Evolutionary conservation across 78 protist species (phyloP).

Genomic region (Dictyostelium purpureum): DNA sequence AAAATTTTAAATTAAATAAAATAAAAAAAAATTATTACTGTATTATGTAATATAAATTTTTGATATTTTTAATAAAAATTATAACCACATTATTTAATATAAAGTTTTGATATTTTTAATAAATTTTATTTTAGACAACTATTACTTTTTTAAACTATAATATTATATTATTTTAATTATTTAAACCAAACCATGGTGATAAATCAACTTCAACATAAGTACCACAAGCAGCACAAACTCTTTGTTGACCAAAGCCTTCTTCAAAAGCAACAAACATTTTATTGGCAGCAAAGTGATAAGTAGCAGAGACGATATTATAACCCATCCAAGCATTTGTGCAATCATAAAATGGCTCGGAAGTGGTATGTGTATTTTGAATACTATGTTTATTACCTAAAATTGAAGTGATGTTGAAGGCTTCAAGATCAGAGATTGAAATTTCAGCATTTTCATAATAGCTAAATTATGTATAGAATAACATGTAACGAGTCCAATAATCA

Average conservation of each 20-base stretch:
- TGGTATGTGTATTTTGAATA: background rate
- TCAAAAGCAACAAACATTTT: conserved; percentile 78
- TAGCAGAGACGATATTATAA: conserved; percentile 49
- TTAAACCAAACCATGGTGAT: too few species aligned
- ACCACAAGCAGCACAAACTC: conserved; percentile 62
- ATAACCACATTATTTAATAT: too few species aligned
- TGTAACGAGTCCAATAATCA: conserved; percentile 51
- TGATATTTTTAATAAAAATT: too few species aligned
- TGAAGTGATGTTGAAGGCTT: conserved; percentile 76
- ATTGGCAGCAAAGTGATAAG: conserved; percentile 31
- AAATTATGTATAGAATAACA: conserved; percentile 21
- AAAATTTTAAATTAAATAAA: too few species aligned
- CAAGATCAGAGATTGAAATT: background rate
- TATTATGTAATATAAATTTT: too few species aligned
- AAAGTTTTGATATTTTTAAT: too few species aligned
- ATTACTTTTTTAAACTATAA: too few species aligned
- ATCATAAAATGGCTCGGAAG: conserved; percentile 1
- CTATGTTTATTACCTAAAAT: conserved; percentile 67
- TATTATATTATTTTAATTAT: too few species aligned
- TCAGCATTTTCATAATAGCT: background rate
- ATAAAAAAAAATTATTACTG: too few species aligned
- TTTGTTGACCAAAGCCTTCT: conserved; percentile 42
- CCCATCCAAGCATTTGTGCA: conserved; percentile 44
- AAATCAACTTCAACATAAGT: too few species aligned
- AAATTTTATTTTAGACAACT: too few species aligned